These are phyloP conservation scores for Lodderomyces oxycetoniae DNA, from an alignment of 1,139 yeast genomes.

Conservation along the genomic window DNA sequence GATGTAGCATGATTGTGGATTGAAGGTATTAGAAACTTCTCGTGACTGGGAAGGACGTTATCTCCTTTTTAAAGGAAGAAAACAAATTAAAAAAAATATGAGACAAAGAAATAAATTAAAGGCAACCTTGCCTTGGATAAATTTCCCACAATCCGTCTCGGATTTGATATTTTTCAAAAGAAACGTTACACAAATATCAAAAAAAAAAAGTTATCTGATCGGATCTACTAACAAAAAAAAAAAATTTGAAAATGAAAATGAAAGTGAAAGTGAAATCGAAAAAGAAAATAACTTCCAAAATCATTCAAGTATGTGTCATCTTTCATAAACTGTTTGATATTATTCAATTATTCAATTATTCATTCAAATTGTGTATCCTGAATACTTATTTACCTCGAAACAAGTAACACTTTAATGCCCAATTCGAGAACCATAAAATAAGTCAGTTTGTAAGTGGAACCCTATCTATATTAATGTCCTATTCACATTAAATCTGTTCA, in stretches of 20 bases:
- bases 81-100: neutral
- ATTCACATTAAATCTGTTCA: no score
- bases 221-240: constrained; percentile 1
- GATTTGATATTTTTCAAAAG: constrained; percentile 1
- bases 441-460: no score
- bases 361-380: no score
- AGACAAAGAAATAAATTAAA: neutral
- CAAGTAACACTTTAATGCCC: no score
- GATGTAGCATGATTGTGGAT: constrained; percentile 12
- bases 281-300: neutral
- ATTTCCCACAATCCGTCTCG: constrained; percentile 4
- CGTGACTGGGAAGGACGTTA: neutral
- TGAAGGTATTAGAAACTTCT: neutral
- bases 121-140: neutral
- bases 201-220: constrained; percentile 3
- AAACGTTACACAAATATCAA: constrained; percentile 3
- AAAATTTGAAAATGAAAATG: neutral
- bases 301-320: no score
- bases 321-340: no score
- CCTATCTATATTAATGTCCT: no score
- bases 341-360: no score
- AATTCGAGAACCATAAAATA: no score
- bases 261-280: neutral
- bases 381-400: no score
- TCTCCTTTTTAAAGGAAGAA: neutral